Base-by-base conservation (phyloP, 78 protist genomes). In the Pigoraptor vietnamica region DNA sequence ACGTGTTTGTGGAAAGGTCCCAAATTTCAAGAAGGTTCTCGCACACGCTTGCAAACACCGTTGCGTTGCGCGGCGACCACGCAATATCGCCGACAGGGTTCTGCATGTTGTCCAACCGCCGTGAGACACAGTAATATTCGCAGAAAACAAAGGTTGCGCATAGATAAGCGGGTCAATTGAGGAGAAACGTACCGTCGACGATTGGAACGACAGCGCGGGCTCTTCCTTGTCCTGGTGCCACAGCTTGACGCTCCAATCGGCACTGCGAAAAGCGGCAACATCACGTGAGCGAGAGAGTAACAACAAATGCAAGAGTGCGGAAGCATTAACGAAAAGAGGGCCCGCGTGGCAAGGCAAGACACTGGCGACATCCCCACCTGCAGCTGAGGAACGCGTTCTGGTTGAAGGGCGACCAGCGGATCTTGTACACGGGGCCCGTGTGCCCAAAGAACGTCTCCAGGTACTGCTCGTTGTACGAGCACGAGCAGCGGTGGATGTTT, bases 401-500 rank as follows among this genome's bases (percentile, higher is more conserved):
- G 35, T 29, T 0, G 89, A 92, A 93, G n/a, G 98, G 98, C 34
- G 91, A 83, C 92, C 92, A 96, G 29, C 90, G 89, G 19, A 90
- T 39, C 25, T 39, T n/a, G 94, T 94, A 93, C 37, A 95, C 95
- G 24, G 97, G 95, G 32, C 94, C 98, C 35, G 84, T 1, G 92
- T 96, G 98, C 0, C 92, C 93, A 0, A 1, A 19, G 92, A 87
- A 96, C 23, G 34, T n/a, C 87, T 92, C 93, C 24, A 96, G 82
- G 91, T 93, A 93, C 90, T 95, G 93, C 81, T 94, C 97, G n/a
- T n/a, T 35, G 91, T 96, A 94, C n/a, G 95, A 92, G 38, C 25
- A 0, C 24, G 91, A 79, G 95, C 98, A 96, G 93, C 92, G 93
- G 97, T 92, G 95, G 37, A 95, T 82, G 83, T 33, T 56, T 24